Conservation (phyloP, 2,329 filamentous ascomycete species). For the Colletotrichum horii region DNA sequence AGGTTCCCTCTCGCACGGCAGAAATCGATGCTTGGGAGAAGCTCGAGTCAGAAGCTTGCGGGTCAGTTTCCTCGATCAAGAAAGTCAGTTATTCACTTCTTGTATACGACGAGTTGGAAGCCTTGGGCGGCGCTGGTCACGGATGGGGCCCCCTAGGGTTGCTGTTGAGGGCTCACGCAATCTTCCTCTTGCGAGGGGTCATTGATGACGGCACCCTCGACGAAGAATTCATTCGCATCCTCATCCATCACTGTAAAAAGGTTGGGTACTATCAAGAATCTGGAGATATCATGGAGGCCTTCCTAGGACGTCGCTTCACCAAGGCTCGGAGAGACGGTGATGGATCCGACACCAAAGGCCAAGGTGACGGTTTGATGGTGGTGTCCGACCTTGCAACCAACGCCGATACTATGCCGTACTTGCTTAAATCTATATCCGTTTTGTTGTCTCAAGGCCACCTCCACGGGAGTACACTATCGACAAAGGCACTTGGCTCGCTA, state of each 20-base stretch:
- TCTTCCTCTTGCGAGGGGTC: conserved; percentile 46
- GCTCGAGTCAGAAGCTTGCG: conserved; percentile 40
- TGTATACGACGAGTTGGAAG: conserved; percentile 55
- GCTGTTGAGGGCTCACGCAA: conserved; percentile 52
- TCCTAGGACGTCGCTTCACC: conserved; percentile 39
- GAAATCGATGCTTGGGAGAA: conserved; percentile 48
- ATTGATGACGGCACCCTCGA: conserved; percentile 47
- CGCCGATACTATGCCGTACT: not conserved
- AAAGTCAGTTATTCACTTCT: conserved; percentile 44
- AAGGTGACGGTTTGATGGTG: conserved; percentile 28
- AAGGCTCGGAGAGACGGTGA: conserved; percentile 26
- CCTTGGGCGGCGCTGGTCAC: conserved; percentile 39
- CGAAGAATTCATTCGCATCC: conserved; percentile 40
- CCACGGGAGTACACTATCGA: not conserved
- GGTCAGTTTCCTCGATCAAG: conserved; percentile 38
- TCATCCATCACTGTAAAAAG: conserved; percentile 47
- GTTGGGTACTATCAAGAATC: conserved; percentile 42
- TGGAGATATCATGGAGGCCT: conserved; percentile 41
- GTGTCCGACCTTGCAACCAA: conserved; percentile 32
- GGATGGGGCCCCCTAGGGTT: conserved; percentile 53
- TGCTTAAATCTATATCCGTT: not conserved
- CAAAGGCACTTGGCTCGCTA: not conserved
- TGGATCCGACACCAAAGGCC: not conserved
- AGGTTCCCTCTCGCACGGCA: conserved; percentile 51
- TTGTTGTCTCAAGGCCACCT: not conserved